Conservation (phyloP, 169 alveolate species). For the Eimeria praecox region DNA sequence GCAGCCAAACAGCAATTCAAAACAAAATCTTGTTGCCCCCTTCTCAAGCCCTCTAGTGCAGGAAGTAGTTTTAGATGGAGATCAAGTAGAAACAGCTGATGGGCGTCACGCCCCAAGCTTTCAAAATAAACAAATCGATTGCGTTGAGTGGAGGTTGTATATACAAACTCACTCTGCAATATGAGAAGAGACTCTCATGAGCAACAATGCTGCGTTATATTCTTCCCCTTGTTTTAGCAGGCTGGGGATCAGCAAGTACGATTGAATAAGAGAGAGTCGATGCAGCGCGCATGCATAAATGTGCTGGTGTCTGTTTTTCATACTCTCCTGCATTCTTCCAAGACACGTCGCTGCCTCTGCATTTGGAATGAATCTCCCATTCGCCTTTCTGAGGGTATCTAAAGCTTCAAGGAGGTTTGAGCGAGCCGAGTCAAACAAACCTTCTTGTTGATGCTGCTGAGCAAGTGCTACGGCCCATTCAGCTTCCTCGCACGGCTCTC, state of each 20-base stretch:
- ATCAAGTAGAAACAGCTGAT: no score
- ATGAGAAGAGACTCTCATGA: conserved; percentile 17
- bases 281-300: conserved; percentile 5
- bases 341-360: neutral
- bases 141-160: no score
- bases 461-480: neutral
- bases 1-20: no score
- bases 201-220: conserved; percentile 58
- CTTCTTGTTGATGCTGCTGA: conserved; percentile 14
- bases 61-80: neutral
- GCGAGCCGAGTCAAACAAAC: neutral
- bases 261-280: conserved; percentile 42
- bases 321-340: neutral
- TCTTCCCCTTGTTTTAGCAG: conserved; percentile 28
- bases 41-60: no score
- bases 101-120: no score
- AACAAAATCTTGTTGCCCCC: no score
- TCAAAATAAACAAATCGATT: no score
- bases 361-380: neutral
- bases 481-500: conserved; percentile 16
- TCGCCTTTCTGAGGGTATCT: neutral
- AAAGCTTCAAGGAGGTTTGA: neutral
- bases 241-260: conserved; percentile 46
- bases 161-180: conserved; percentile 36
- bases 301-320: neutral